These are phyloP conservation scores for Hymenoscyphus occultus DNA, from an alignment of 2,329 filamentous ascomycete species.

Conservation along the genomic window DNA sequence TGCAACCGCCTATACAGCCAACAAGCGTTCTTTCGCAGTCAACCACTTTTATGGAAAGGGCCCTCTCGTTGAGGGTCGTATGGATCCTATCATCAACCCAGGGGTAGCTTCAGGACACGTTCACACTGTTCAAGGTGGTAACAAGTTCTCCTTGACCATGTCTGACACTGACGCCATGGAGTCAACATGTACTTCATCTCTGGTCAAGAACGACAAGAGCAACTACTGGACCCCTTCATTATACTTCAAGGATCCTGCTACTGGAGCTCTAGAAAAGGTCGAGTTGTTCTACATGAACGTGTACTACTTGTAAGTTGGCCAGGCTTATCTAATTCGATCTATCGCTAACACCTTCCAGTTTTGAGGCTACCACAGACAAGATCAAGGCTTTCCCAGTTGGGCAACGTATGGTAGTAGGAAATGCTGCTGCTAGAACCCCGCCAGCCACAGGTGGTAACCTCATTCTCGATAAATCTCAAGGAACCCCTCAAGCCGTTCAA, in stretches of 20 bases:
- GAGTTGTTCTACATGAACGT: constrained; percentile 68
- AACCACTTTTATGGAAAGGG: constrained; percentile 67
- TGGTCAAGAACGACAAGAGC: constrained; percentile 78
- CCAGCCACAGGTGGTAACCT: constrained; percentile 50
- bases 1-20: constrained; percentile 27
- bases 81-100: constrained; percentile 73
- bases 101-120: constrained; percentile 61
- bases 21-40: constrained; percentile 58
- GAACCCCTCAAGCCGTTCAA: constrained; percentile 52
- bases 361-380: constrained; percentile 60
- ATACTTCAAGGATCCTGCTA: constrained; percentile 68
- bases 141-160: constrained; percentile 48
- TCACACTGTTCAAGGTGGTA: constrained; percentile 72
- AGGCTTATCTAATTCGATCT: neutral
- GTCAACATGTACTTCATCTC: constrained; percentile 77
- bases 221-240: constrained; percentile 80
- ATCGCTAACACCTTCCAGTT: constrained; percentile 42
- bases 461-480: constrained; percentile 52
- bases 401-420: constrained; percentile 80
- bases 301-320: constrained; percentile 66
- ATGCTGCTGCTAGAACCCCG: constrained; percentile 60
- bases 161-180: constrained; percentile 56
- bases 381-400: constrained; percentile 71
- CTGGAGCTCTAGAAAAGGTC: constrained; percentile 57
- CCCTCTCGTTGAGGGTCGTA: constrained; percentile 59